Conservation (phyloP, 768 basidiomycete species). For the Coprinellus aureogranulatus region DNA sequence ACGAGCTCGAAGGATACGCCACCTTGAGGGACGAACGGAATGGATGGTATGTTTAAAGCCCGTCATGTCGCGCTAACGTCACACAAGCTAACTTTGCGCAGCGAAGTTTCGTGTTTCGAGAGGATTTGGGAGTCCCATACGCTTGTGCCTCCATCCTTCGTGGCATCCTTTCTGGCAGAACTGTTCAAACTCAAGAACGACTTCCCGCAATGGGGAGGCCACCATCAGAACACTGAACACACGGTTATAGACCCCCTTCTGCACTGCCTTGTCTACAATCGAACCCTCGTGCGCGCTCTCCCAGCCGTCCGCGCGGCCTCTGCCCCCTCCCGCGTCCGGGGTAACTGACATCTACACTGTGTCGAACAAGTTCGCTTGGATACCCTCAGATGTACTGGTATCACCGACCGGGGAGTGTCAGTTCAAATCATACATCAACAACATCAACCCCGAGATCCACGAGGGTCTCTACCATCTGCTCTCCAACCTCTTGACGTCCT, state of each 20-base stretch:
- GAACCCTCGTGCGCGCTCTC: conserved; percentile 35
- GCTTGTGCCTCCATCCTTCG: conserved; percentile 15
- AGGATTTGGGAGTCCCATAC: conserved; percentile 49
- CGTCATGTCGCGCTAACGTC: conserved; percentile 5
- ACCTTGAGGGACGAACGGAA: conserved; percentile 35
- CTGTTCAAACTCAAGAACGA: conserved; percentile 21
- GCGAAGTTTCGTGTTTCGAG: conserved; percentile 56
- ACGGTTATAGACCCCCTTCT: conserved; percentile 40
- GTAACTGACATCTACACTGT: conserved; percentile 35
- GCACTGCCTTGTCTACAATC: conserved; percentile 39
- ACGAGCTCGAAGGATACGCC: conserved; percentile 48
- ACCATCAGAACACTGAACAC: conserved; percentile 18
- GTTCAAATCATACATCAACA: conserved; percentile 54
- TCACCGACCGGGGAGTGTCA: conserved; percentile 27
- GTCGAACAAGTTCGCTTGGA: conserved; percentile 36
- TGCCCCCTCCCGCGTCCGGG: conserved; percentile 24
- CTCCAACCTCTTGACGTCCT: conserved; percentile 29
- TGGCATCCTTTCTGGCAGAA: neutral
- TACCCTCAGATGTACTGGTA: conserved; percentile 45
- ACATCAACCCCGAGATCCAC: conserved; percentile 37
- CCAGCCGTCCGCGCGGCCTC: conserved; percentile 20
- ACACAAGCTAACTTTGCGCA: conserved; percentile 16
- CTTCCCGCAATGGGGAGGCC: conserved; percentile 8
- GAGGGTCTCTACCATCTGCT: conserved; percentile 30
- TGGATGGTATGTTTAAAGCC: conserved; percentile 42